A percentile compares a stretch with the other conserved stretches of the same genome.
Evolutionary conservation across 2,329 filamentous ascomycete species (phyloP).

Genomic region (Aspergillus pseudoglaucus): DNA sequence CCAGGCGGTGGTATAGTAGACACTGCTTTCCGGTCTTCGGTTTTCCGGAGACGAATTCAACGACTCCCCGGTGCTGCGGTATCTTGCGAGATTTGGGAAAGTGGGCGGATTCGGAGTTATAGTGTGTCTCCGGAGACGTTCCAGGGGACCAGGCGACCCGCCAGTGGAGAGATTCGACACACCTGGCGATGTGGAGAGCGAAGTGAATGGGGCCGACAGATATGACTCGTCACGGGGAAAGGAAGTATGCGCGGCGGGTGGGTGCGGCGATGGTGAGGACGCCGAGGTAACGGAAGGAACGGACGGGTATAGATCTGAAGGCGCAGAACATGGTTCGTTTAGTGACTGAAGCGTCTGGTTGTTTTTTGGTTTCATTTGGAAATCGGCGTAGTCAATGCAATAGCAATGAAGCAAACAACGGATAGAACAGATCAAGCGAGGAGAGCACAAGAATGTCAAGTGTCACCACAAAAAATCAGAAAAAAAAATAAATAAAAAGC

Average conservation of each 20-base stretch:
- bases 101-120: slow-evolving; percentile 23
- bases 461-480: no score
- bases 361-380: neutral
- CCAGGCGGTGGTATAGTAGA: slow-evolving; percentile 73
- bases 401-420: no score
- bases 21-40: slow-evolving; percentile 41
- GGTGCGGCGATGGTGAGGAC: slow-evolving; percentile 25
- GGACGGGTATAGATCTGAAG: slow-evolving; percentile 31
- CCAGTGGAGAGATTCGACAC: slow-evolving; percentile 30
- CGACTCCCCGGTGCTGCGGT: slow-evolving; percentile 29
- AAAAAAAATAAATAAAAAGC: no score
- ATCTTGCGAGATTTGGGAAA: slow-evolving; percentile 27
- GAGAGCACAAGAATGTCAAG: no score
- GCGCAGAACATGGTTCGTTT: slow-evolving; percentile 5
- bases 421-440: no score
- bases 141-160: slow-evolving; percentile 28
- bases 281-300: slow-evolving; percentile 34
- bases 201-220: slow-evolving; percentile 24
- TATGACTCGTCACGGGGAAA: slow-evolving; percentile 23
- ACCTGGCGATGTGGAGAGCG: slow-evolving; percentile 30
- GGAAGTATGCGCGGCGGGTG: slow-evolving; percentile 18
- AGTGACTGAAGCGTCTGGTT: neutral
- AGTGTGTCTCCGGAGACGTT: slow-evolving; percentile 18
- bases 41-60: slow-evolving; percentile 36
- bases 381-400: neutral